Conservation (phyloP, 352 stramenopile species). For the Pythium sp. region DNA sequence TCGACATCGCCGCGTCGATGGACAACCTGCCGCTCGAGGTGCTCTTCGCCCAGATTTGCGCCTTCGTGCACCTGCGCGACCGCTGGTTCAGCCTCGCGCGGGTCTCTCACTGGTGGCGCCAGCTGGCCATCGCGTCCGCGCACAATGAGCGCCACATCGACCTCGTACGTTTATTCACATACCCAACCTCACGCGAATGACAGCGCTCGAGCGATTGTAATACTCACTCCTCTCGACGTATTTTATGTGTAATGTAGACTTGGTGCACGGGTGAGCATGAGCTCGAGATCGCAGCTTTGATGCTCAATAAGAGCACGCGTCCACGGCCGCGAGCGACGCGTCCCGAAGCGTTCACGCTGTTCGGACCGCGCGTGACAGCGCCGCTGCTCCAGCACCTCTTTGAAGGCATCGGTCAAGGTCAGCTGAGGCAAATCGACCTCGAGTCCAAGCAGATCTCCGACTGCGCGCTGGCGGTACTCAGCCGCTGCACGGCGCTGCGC, state of each 20-base stretch:
- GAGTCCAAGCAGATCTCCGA: slow-evolving; percentile 77
- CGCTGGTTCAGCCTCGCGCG: slow-evolving; percentile 48
- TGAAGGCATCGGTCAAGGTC: slow-evolving; percentile 28
- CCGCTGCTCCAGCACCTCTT: slow-evolving; percentile 43
- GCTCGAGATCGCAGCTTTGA: slow-evolving; percentile 39
- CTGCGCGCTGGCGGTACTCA: slow-evolving; percentile 34
- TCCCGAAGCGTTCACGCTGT: slow-evolving; percentile 52
- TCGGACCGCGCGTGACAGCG: slow-evolving; percentile 53
- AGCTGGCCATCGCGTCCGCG: slow-evolving; percentile 54
- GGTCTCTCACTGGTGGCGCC: slow-evolving; percentile 58
- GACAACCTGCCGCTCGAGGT: slow-evolving; percentile 45
- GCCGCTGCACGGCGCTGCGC: slow-evolving; percentile 31
- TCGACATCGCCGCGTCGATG: slow-evolving; percentile 15
- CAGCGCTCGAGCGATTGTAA: too few relatives aligned
- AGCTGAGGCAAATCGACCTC: slow-evolving; percentile 49
- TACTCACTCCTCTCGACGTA: neutral
- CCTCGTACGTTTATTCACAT: slow-evolving; percentile 30
- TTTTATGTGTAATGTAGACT: slow-evolving; percentile 29
- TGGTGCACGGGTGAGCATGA: slow-evolving; percentile 70
- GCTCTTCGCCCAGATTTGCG: slow-evolving; percentile 41
- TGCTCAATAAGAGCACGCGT: slow-evolving; percentile 20
- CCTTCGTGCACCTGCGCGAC: slow-evolving; percentile 55
- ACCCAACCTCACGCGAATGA: too few relatives aligned
- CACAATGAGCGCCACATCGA: slow-evolving; percentile 47
- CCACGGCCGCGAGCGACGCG: slow-evolving; percentile 22